A percentile compares a stretch with the other conserved stretches of the same genome.
Conservation (phyloP, 805 yeast species). For the Ogataea philodendri region DNA sequence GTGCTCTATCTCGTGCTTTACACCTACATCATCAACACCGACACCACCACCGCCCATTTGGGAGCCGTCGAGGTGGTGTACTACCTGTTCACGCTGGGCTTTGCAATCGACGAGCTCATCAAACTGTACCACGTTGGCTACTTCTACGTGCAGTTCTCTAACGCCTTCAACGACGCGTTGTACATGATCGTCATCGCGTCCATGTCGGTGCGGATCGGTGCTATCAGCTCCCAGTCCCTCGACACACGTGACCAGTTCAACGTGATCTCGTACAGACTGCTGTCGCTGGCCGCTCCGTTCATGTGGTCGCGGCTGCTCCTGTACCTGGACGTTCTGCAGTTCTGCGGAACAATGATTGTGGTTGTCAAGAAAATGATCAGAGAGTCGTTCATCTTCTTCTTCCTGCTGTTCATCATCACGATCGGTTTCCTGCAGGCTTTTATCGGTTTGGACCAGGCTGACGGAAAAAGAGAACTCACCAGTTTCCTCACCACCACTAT, state of each 20-base stretch:
- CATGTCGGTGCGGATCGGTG: conserved; percentile 52
- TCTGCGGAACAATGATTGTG: conserved; percentile 87
- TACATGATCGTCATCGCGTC: conserved; percentile 55
- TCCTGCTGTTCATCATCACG: conserved; percentile 64
- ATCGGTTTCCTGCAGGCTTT: conserved; percentile 86
- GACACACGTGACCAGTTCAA: conserved; percentile 24
- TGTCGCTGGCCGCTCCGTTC: conserved; percentile 81
- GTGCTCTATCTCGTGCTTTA: conserved; percentile 59
- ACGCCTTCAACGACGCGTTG: conserved; percentile 70
- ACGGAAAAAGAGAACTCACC: conserved; percentile 78
- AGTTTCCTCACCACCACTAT: conserved; percentile 58
- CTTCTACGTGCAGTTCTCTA: conserved; percentile 73
- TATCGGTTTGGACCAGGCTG: conserved; percentile 82
- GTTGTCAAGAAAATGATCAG: conserved; percentile 83
- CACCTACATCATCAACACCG: conserved; percentile 63
- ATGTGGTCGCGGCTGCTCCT: conserved; percentile 80
- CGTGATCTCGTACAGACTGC: conserved; percentile 54
- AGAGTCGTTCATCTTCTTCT: conserved; percentile 81
- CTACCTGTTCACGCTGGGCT: conserved; percentile 65
- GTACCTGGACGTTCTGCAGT: conserved; percentile 73
- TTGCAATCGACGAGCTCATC: conserved; percentile 61
- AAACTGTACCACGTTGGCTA: conserved; percentile 77
- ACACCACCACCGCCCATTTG: conserved; percentile 37
- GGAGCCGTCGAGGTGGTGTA: conserved; percentile 53
- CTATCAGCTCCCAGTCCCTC: conserved; percentile 31